Conservation (phyloP, 2,329 filamentous ascomycete genomes). For the Bipolaris zeicola region DNA sequence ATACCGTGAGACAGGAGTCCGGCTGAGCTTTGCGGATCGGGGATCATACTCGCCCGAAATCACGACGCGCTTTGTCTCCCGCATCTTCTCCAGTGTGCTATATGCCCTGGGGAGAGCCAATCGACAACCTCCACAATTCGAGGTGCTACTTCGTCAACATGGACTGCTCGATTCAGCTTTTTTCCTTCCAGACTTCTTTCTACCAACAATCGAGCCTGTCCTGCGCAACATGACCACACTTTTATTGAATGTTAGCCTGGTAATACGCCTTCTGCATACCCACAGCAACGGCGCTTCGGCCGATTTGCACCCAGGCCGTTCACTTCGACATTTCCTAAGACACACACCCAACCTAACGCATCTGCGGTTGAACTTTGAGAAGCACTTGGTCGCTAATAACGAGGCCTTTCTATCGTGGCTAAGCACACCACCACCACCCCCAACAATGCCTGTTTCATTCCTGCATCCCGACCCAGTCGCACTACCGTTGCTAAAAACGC, state of each 20-base stretch:
- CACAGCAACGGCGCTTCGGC: slow-evolving; percentile 15
- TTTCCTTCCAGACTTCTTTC: slow-evolving; percentile 51
- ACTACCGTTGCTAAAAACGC: slow-evolving; percentile 20
- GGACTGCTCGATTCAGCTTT: slow-evolving; percentile 54
- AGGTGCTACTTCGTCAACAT: slow-evolving; percentile 52
- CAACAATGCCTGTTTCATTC: neutral
- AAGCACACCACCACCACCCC: slow-evolving; percentile 23
- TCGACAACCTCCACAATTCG: slow-evolving; percentile 52
- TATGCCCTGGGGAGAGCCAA: slow-evolving; percentile 38
- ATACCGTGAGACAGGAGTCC: slow-evolving; percentile 42
- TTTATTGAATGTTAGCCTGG: slow-evolving; percentile 46
- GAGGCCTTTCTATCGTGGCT: slow-evolving; percentile 48
- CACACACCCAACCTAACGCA: slow-evolving; percentile 54
- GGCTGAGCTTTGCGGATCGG: slow-evolving; percentile 17
- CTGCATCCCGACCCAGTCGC: slow-evolving; percentile 18
- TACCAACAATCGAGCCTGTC: slow-evolving; percentile 48
- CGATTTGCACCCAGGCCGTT: slow-evolving; percentile 17
- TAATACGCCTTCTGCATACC: slow-evolving; percentile 13
- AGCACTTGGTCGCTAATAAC: slow-evolving; percentile 20
- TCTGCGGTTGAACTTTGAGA: slow-evolving; percentile 60
- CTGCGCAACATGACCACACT: slow-evolving; percentile 56
- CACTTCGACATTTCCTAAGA: slow-evolving; percentile 49
- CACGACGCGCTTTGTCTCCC: slow-evolving; percentile 18
- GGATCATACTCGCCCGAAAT: slow-evolving; percentile 7
- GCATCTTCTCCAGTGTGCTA: slow-evolving; percentile 25